Evolutionary conservation across 805 yeast species (phyloP).

Genomic region (Debaryomyces maramus): DNA sequence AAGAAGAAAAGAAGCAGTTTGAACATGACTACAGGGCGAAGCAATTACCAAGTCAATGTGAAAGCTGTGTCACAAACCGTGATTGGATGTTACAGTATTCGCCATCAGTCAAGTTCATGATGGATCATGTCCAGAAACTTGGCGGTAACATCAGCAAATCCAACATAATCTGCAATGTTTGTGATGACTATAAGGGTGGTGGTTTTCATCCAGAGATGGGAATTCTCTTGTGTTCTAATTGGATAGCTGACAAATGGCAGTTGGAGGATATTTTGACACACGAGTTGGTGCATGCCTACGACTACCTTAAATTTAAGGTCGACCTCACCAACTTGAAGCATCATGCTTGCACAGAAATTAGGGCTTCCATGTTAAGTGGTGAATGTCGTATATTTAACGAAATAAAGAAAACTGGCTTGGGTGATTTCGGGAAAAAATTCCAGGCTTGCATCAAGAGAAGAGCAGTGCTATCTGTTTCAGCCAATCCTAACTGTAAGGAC

Average conservation of each 20-base stretch:
- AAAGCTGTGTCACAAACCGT: constrained; percentile 67
- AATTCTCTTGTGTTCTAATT: constrained; percentile 81
- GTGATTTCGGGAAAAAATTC: constrained; percentile 71
- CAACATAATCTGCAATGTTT: constrained; percentile 74
- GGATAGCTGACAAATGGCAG: constrained; percentile 71
- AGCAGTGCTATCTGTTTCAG: constrained; percentile 80
- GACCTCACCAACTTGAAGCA: constrained; percentile 84
- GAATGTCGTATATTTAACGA: constrained; percentile 92
- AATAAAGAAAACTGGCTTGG: constrained; percentile 55
- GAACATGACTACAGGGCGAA: constrained; percentile 55
- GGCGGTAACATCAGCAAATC: constrained; percentile 47
- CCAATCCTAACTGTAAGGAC: constrained; percentile 79
- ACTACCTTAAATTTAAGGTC: constrained; percentile 81
- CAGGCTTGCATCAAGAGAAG: constrained; percentile 89
- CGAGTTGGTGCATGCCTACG: constrained; percentile 92
- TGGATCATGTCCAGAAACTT: constrained; percentile 72
- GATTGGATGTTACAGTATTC: constrained; percentile 80
- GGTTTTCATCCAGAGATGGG: constrained; percentile 94
- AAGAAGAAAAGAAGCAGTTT: constrained; percentile 52
- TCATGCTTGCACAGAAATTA: constrained; percentile 95
- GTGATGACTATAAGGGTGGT: constrained; percentile 82
- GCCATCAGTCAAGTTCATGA: constrained; percentile 86
- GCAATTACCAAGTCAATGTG: constrained; percentile 54
- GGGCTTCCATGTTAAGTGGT: constrained; percentile 91
- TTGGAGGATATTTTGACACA: constrained; percentile 90